phyloP scores from a whole-genome alignment of 2,329 filamentous ascomycete species.

The Canariomyces notabilis region DNA sequence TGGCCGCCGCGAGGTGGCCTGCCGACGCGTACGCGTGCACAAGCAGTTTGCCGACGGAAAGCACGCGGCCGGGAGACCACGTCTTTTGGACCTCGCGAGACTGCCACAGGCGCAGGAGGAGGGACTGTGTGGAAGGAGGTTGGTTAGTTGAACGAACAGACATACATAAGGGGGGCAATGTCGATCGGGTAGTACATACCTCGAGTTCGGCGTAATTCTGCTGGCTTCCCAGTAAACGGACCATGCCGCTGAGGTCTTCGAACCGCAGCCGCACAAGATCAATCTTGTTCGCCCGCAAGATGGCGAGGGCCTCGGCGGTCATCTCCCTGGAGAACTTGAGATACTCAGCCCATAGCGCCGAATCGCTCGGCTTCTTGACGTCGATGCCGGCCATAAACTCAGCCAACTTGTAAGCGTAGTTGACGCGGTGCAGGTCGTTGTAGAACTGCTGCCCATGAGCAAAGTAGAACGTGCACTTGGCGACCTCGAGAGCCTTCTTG shows the following conservation, averaged over 20 bases:
- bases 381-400: conserved; percentile 40
- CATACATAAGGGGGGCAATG: too few species aligned
- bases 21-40: conserved; percentile 31
- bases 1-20: conserved; percentile 26
- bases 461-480: conserved; percentile 39
- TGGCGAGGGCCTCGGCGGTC: conserved; percentile 37
- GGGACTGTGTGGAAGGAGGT: conserved; percentile 14
- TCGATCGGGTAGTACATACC: too few species aligned
- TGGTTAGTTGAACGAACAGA: too few species aligned
- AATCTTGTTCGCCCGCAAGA: conserved; percentile 38
- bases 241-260: conserved; percentile 40
- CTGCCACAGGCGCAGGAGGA: conserved; percentile 31
- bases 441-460: conserved; percentile 39
- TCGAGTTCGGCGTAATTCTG: conserved; percentile 43
- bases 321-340: conserved; percentile 35
- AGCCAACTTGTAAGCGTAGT: conserved; percentile 42
- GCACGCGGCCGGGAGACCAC: conserved; percentile 28
- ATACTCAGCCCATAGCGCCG: conserved; percentile 32
- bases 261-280: conserved; percentile 40
- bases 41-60: conserved; percentile 29
- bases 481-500: conserved; percentile 38
- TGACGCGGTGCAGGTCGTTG: conserved; percentile 33
- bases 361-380: conserved; percentile 30
- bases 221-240: conserved; percentile 44
- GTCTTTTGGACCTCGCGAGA: conserved; percentile 32